Percentiles rank a stretch among this genome's conserved stretches.
phyloP scores from a whole-genome alignment of 1,284 basidiomycete species.

The Pseudozyma sp. region DNA sequence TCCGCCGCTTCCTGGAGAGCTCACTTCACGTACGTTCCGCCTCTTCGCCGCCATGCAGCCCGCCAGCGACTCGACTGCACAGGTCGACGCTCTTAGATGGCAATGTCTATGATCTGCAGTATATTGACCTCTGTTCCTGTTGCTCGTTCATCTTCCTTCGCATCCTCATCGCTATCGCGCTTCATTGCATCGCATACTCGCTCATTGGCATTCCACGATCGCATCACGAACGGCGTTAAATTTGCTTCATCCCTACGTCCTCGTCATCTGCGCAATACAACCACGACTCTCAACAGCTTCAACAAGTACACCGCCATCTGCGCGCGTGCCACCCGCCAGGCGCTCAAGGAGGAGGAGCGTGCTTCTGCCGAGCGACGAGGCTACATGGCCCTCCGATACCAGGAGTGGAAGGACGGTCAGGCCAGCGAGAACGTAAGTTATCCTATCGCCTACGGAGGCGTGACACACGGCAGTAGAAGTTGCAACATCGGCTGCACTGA shows the following conservation, averaged over 20 bases:
- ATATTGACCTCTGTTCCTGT: constrained; percentile 3
- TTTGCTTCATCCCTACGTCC: no score
- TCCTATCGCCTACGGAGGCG: not conserved
- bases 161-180: not conserved
- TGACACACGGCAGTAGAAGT: not conserved
- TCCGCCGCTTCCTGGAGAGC: constrained; percentile 64
- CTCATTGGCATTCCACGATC: not conserved
- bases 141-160: not conserved
- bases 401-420: constrained; percentile 70
- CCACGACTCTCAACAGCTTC: constrained; percentile 62
- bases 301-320: constrained; percentile 71
- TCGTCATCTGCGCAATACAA: not conserved
- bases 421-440: constrained; percentile 65
- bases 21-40: constrained; percentile 62
- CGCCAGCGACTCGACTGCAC: not conserved
- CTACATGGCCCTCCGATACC: constrained; percentile 69
- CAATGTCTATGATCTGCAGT: not conserved
- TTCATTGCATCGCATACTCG: not conserved
- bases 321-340: constrained; percentile 69
- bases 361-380: constrained; percentile 69
- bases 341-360: constrained; percentile 70
- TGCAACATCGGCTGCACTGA: not conserved
- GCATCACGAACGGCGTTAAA: no score
- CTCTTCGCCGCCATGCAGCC: not conserved
- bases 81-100: not conserved